A percentile compares a stretch with the other conserved stretches of the same genome.
These are phyloP conservation scores for Escovopsis weberi DNA, from an alignment of 2,329 filamentous ascomycete genomes.

Conservation along the genomic window DNA sequence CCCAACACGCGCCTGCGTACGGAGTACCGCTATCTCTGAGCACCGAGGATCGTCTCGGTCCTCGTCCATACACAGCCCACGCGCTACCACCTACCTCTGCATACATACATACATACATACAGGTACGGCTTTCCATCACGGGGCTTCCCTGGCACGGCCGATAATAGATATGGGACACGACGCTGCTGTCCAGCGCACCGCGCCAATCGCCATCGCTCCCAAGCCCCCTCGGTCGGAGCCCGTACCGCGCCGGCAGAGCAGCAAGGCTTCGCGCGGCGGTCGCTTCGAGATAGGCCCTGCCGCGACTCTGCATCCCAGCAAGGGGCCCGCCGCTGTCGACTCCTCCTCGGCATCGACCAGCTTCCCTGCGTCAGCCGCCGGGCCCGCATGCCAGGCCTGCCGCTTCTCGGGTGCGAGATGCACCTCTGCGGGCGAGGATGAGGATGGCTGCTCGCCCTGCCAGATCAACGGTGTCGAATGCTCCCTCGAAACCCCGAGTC, in stretches of 20 bases:
- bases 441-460: slow-evolving; percentile 61
- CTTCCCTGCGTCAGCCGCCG: slow-evolving; percentile 7
- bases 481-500: slow-evolving; percentile 56
- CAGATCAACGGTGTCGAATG: slow-evolving; percentile 66
- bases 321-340: slow-evolving; percentile 37
- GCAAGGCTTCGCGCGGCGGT: slow-evolving; percentile 15
- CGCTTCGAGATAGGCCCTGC: slow-evolving; percentile 32
- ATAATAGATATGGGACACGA: slow-evolving; percentile 31
- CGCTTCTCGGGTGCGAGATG: slow-evolving; percentile 60
- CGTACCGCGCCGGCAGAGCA: slow-evolving; percentile 31
- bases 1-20: no score
- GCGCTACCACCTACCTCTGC: no score
- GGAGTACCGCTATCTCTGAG: no score
- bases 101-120: no score
- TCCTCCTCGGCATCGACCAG: slow-evolving; percentile 14
- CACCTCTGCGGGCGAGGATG: slow-evolving; percentile 54
- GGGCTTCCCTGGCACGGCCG: no score
- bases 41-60: no score
- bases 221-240: slow-evolving; percentile 34
- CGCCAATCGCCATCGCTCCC: slow-evolving; percentile 51
- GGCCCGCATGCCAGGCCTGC: slow-evolving; percentile 57
- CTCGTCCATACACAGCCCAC: no score
- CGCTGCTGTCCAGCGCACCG: slow-evolving; percentile 42
- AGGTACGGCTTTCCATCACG: no score
- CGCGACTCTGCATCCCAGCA: slow-evolving; percentile 32